phyloP scores from a whole-genome alignment of 2,329 filamentous ascomycete genomes.

The Aspergillus quadrilineatus region DNA sequence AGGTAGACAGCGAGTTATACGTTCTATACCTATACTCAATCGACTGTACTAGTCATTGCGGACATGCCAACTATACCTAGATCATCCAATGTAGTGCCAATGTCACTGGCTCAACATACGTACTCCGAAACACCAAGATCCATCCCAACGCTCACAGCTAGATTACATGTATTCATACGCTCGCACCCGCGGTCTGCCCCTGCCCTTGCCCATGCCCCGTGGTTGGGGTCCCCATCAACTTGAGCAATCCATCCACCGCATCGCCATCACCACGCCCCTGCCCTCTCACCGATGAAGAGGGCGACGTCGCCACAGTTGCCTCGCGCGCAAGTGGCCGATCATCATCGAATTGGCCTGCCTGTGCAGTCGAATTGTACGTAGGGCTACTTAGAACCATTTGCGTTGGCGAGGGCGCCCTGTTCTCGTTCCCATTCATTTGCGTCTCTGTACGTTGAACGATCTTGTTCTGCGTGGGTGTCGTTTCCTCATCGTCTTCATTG shows the following conservation, averaged over 20 bases:
- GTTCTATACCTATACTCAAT: not conserved
- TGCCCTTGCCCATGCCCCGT: not conserved
- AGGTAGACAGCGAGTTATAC: not conserved
- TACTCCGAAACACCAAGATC: not conserved
- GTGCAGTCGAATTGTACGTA: not conserved
- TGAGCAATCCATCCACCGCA: slow-evolving; percentile 41
- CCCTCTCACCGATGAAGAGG: slow-evolving; percentile 24
- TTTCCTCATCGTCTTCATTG: slow-evolving; percentile 31
- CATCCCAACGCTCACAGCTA: not conserved
- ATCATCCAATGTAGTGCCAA: not conserved
- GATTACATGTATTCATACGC: not conserved
- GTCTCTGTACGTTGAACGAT: not conserved
- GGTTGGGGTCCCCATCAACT: slow-evolving; percentile 37
- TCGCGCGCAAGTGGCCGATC: not conserved
- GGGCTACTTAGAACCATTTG: slow-evolving; percentile 35
- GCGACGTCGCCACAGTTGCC: slow-evolving; percentile 17
- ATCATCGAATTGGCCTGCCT: not conserved
- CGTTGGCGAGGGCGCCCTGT: slow-evolving; percentile 29
- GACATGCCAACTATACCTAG: not conserved
- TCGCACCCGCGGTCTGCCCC: too few relatives aligned
- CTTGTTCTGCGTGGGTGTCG: slow-evolving; percentile 22
- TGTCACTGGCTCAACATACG: not conserved
- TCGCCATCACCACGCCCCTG: slow-evolving; percentile 31
- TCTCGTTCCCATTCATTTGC: not conserved
- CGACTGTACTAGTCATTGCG: not conserved